Evolutionary conservation across 176 grass and related monocot species (phyloP).

Genomic region (Raddia distichophylla): DNA sequence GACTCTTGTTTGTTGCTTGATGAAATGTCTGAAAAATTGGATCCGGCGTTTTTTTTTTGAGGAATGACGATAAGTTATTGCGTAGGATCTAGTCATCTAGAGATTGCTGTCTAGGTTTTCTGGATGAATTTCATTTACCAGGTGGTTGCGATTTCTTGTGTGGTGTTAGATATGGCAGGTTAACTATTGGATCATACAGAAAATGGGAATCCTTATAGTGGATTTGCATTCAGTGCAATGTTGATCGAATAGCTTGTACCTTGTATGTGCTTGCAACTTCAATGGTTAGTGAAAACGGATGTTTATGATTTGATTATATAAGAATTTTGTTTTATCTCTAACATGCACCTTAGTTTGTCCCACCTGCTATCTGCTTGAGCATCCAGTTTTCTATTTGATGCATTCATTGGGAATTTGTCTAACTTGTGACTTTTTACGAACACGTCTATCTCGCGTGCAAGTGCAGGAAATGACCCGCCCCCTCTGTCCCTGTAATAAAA

Average conservation of each 20-base stretch:
- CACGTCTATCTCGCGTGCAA: too few relatives aligned
- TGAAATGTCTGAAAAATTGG: neutral
- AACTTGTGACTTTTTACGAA: too few relatives aligned
- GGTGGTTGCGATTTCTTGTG: neutral
- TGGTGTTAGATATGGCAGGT: neutral
- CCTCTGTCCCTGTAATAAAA: too few relatives aligned
- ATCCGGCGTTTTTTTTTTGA: neutral
- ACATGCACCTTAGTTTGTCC: too few relatives aligned
- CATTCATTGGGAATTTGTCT: too few relatives aligned
- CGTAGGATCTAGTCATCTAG: neutral
- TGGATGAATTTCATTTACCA: neutral
- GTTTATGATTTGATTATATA: too few relatives aligned
- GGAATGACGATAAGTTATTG: neutral
- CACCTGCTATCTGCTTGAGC: too few relatives aligned
- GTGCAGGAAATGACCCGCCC: too few relatives aligned
- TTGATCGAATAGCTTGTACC: slow-evolving; percentile 1
- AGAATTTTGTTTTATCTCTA: too few relatives aligned
- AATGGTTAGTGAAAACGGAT: too few relatives aligned
- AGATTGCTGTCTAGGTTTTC: neutral
- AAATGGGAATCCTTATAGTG: neutral
- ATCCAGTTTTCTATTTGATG: too few relatives aligned
- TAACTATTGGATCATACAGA: neutral
- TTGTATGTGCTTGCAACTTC: neutral
- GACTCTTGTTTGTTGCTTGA: neutral
- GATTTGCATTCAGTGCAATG: neutral